Evolutionary conservation across 805 yeast genomes (phyloP).

Genomic region (Maudiozyma turicensis): DNA sequence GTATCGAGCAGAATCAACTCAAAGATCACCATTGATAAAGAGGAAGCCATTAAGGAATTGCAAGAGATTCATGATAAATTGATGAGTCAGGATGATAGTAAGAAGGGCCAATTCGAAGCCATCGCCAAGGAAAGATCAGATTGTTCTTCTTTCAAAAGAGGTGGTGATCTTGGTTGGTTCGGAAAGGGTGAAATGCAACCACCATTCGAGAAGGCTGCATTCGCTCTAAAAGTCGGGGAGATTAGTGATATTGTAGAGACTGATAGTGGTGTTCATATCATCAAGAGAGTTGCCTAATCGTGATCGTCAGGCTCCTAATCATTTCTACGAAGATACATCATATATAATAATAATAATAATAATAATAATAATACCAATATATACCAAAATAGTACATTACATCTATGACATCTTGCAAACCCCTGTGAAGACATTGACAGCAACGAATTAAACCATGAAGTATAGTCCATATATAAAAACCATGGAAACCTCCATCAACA

Average conservation of each 20-base stretch:
- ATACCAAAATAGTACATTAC: too few species aligned
- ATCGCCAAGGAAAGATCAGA: slow-evolving; percentile 80
- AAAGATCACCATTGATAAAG: slow-evolving; percentile 66
- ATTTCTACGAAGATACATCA: background rate
- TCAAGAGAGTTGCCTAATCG: slow-evolving; percentile 57
- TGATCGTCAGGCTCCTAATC: background rate
- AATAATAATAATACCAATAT: too few species aligned
- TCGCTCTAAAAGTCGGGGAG: slow-evolving; percentile 72
- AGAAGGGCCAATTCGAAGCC: slow-evolving; percentile 38
- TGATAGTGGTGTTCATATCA: slow-evolving; percentile 83
- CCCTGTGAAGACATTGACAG: too few species aligned
- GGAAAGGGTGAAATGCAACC: slow-evolving; percentile 94
- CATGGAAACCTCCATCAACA: too few species aligned
- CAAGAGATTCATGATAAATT: slow-evolving; percentile 49
- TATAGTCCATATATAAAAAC: too few species aligned
- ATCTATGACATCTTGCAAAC: too few species aligned
- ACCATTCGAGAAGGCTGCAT: slow-evolving; percentile 81
- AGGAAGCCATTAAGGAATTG: slow-evolving; percentile 66
- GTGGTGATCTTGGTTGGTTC: slow-evolving; percentile 88
- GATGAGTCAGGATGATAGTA: slow-evolving; percentile 40
- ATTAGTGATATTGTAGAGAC: slow-evolving; percentile 75
- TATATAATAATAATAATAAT: background rate
- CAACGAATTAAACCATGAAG: too few species aligned
- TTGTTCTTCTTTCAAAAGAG: slow-evolving; percentile 74
- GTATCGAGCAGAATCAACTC: slow-evolving; percentile 77